A percentile compares a stretch with the other conserved stretches of the same genome.
phyloP scores from a whole-genome alignment of 805 yeast genomes.

The Hanseniaspora lachancei region DNA sequence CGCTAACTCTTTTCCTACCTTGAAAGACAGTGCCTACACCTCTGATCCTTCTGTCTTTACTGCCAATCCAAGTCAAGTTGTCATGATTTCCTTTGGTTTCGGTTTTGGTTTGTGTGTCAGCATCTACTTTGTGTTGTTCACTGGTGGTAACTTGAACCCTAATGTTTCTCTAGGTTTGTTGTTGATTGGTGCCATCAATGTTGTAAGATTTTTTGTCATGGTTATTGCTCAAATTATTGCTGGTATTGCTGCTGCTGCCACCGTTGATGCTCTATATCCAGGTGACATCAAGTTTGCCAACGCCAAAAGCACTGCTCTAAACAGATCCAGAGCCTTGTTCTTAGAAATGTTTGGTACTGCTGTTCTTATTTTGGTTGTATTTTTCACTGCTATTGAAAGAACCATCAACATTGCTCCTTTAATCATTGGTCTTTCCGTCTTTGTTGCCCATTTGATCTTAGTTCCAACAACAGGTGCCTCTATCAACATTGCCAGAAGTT shows the following conservation, averaged over 20 bases:
- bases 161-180: slow-evolving; percentile 67
- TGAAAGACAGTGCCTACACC: slow-evolving; percentile 25
- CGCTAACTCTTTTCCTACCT: slow-evolving; percentile 48
- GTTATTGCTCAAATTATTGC: slow-evolving; percentile 59
- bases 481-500: slow-evolving; percentile 77
- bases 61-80: slow-evolving; percentile 51
- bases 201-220: slow-evolving; percentile 55
- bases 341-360: slow-evolving; percentile 72
- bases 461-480: slow-evolving; percentile 86
- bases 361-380: slow-evolving; percentile 59
- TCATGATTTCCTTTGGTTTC: slow-evolving; percentile 75
- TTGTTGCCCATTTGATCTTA: slow-evolving; percentile 68
- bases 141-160: slow-evolving; percentile 86
- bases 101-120: slow-evolving; percentile 74
- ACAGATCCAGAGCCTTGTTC: slow-evolving; percentile 63
- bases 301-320: slow-evolving; percentile 56
- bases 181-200: slow-evolving; percentile 61
- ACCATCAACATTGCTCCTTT: slow-evolving; percentile 71
- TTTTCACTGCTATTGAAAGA: slow-evolving; percentile 70
- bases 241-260: slow-evolving; percentile 88
- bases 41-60: slow-evolving; percentile 40
- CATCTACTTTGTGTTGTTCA: slow-evolving; percentile 48
- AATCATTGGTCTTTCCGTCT: slow-evolving; percentile 68
- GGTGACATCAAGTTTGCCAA: slow-evolving; percentile 63
- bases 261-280: slow-evolving; percentile 74